Evolutionary conservation across 352 stramenopile genomes (phyloP), one percentile per base, ranked within the genome.

Genomic region (Thraustotheca clavata): DNA sequence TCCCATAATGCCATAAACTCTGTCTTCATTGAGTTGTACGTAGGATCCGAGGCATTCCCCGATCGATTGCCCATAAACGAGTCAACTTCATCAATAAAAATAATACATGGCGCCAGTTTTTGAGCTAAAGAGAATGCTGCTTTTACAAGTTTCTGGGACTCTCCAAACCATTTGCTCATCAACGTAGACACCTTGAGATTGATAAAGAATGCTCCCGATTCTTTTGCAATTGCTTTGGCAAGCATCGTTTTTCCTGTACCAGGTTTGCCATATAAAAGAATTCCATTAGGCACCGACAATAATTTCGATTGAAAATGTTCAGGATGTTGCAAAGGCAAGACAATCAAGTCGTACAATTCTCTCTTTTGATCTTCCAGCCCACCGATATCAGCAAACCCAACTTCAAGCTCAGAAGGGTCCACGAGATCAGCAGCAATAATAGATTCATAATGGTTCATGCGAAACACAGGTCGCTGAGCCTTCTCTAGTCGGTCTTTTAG

Each of bases 1-100:
- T 99, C 96, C 95, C 95, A 98, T 9, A 98, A 76, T n/a, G 93
- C 97, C 73, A 99, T 79, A 73, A 99, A 98, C 82, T 98, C 95
- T 60, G 86, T 94, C 71, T 95, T 95, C 86, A 95, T 95, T 18
- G 79, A 90, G 6, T 81, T 83, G 29, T 92, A 84, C 34, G 82
- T 97, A 61, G 68, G 89, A 49, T 88, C 85, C 0, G 81, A 88
- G 6, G 77, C 73, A 9, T 83, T 83, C 47, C 83, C 76, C 26
- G 50, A 39, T 38, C 88, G 80, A 60, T 91, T 90, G 20, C 88
- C 86, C 84, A 96, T 93, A 74, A 96, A 96, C 49, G 84, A 93
- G 68, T 97, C 89, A 16, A 98, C 87, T 70, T 99, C 96, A 72
- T 99, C 96, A 49, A 99, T 98, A 70, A 99, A 99, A 59, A 99